Conservation (phyloP, 768 basidiomycete genomes). For the Tylopilus vinaceipallidus region DNA sequence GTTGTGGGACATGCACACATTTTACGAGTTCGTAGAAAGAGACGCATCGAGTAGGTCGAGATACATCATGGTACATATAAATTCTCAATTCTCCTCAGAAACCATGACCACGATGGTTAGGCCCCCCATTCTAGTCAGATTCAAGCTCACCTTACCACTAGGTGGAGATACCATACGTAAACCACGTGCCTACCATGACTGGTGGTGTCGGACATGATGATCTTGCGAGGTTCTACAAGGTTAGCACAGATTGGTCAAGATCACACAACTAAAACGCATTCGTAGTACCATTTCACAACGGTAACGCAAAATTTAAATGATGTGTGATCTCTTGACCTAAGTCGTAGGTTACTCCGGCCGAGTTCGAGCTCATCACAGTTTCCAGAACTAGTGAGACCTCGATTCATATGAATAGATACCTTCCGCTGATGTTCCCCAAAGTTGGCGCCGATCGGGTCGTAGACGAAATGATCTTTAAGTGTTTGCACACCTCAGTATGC, state of each 20-base stretch:
- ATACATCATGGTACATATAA: not conserved
- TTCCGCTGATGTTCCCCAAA: slow-evolving; percentile 4
- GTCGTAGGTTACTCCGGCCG: slow-evolving; percentile 38
- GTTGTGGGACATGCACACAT: slow-evolving; percentile 46
- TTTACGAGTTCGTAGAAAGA: slow-evolving; percentile 43
- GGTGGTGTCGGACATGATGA: slow-evolving; percentile 45
- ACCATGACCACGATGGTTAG: slow-evolving; percentile 43
- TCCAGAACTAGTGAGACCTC: slow-evolving; percentile 38
- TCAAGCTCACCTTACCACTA: slow-evolving; percentile 13
- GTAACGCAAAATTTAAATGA: slow-evolving; percentile 9
- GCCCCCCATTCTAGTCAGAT: not conserved
- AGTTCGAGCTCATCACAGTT: slow-evolving; percentile 39
- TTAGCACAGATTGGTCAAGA: slow-evolving; percentile 6
- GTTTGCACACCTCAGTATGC: slow-evolving; percentile 37
- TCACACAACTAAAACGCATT: not conserved
- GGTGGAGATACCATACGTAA: slow-evolving; percentile 42
- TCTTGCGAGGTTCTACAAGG: slow-evolving; percentile 46
- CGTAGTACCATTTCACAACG: slow-evolving; percentile 39
- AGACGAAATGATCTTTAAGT: slow-evolving; percentile 48
- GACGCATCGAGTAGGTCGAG: slow-evolving; percentile 35
- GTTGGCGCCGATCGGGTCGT: slow-evolving; percentile 45
- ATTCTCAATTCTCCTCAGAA: slow-evolving; percentile 24
- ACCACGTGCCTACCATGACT: slow-evolving; percentile 44
- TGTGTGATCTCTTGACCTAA: slow-evolving; percentile 2
- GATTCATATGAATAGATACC: not conserved